These are phyloP conservation scores for Flagelloscypha sp. DNA, from an alignment of 768 basidiomycete genomes.

Conservation along the genomic window DNA sequence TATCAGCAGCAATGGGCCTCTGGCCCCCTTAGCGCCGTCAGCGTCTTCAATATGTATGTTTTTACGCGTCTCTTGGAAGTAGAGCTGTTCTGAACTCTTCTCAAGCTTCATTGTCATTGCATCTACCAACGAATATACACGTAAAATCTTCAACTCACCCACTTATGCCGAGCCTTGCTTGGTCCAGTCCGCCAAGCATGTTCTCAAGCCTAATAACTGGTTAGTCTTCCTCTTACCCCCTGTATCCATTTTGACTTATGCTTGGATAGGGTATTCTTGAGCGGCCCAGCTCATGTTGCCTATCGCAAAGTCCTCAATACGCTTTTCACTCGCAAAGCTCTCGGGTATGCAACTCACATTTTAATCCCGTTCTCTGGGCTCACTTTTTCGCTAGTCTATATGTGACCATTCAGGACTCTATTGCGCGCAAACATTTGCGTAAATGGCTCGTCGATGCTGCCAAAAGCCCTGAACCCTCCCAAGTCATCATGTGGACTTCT, in stretches of 20 bases:
- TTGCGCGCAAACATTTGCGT: slow-evolving; percentile 68
- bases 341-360: slow-evolving; percentile 49
- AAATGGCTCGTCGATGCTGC: slow-evolving; percentile 60
- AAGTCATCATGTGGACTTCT: slow-evolving; percentile 81
- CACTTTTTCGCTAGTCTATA: slow-evolving; percentile 56
- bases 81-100: slow-evolving; percentile 4
- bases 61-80: not conserved
- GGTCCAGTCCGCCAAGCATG: slow-evolving; percentile 81
- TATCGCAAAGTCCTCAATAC: slow-evolving; percentile 87
- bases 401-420: slow-evolving; percentile 71
- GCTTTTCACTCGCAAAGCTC: slow-evolving; percentile 90
- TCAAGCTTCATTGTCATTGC: slow-evolving; percentile 98
- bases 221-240: slow-evolving; percentile 20
- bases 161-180: slow-evolving; percentile 89
- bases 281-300: slow-evolving; percentile 86
- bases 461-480: slow-evolving; percentile 35
- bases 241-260: not conserved
- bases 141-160: slow-evolving; percentile 95
- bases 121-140: slow-evolving; percentile 83
- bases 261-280: slow-evolving; percentile 83
- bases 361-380: slow-evolving; percentile 3
- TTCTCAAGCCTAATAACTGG: slow-evolving; percentile 87
- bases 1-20: slow-evolving; percentile 92
- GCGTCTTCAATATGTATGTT: slow-evolving; percentile 95
- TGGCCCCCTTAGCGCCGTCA: slow-evolving; percentile 79